phyloP scores from a whole-genome alignment of 1,139 yeast genomes.

The Scheffersomyces illinoinensis region DNA sequence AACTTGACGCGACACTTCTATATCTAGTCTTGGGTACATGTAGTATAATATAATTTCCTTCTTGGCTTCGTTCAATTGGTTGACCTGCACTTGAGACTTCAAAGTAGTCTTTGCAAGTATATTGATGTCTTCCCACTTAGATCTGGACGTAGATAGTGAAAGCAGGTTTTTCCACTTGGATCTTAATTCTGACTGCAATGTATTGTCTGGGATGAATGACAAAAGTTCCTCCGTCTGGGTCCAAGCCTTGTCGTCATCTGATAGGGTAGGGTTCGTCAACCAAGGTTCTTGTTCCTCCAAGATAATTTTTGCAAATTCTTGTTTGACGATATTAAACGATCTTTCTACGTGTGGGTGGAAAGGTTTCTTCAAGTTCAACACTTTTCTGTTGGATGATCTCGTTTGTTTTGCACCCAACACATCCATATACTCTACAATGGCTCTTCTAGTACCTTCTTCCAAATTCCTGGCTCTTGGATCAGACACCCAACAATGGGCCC shows the following conservation, averaged over 20 bases:
- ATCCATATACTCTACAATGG: slow-evolving; percentile 82
- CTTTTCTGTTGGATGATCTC: slow-evolving; percentile 38
- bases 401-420: slow-evolving; percentile 57
- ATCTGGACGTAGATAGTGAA: slow-evolving; percentile 32
- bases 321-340: slow-evolving; percentile 66
- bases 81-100: slow-evolving; percentile 39
- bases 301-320: slow-evolving; percentile 63
- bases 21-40: slow-evolving; percentile 89
- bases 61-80: slow-evolving; percentile 66
- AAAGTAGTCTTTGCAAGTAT: slow-evolving; percentile 50
- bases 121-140: slow-evolving; percentile 86
- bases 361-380: slow-evolving; percentile 67
- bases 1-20: slow-evolving; percentile 86
- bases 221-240: slow-evolving; percentile 55
- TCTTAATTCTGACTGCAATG: slow-evolving; percentile 53
- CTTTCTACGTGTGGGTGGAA: slow-evolving; percentile 86
- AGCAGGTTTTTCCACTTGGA: slow-evolving; percentile 43
- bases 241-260: slow-evolving; percentile 44
- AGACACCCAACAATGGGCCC: slow-evolving; percentile 98
- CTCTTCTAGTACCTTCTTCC: slow-evolving; percentile 71
- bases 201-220: slow-evolving; percentile 59
- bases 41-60: slow-evolving; percentile 81
- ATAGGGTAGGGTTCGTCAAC: slow-evolving; percentile 24
- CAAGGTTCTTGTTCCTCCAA: slow-evolving; percentile 88
- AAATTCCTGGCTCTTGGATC: slow-evolving; percentile 76